Base-by-base conservation (phyloP, 768 basidiomycete genomes). In the Cystobasidiopsis lactophilus region DNA sequence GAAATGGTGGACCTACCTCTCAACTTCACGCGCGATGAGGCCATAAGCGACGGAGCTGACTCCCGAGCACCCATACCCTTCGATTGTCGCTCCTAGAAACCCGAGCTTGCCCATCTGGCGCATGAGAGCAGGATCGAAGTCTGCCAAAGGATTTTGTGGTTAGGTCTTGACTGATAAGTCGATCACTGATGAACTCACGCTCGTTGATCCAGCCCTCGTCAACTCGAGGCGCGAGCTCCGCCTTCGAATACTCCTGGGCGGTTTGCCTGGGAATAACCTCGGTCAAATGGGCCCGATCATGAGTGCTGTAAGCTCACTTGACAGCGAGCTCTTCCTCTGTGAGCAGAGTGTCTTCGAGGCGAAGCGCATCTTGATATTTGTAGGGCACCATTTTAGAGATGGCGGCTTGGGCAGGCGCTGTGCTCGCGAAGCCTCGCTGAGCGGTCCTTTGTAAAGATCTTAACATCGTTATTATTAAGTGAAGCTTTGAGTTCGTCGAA, bases 11-110 rank as follows among this genome's bases (percentile, higher is more conserved):
- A n/a, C n/a, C n/a, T n/a, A n/a, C n/a, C n/a, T n/a, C n/a, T n/a
- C n/a, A n/a, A n/a, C n/a, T n/a, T n/a, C n/a, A n/a, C 91, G 73
- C 3, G 85, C 84, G 60, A 96, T 82, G 26, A 96, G 72, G 4
- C 91, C 91, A 58, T 95, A 95, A 1, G 91, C 82, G 11, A 95
- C 88, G 60, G 78, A 80, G 60, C 79, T 82, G 18, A 77, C 79
- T 21, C 91, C 89, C 0, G 91, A 89, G 62, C 91, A 96, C 23
- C 83, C 86, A 58, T 93, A 93, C 0, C 85, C 89, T 54, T 79
- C 66, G 58, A 95, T 95, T 0, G 89, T 96, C 2, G 89, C 79
- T 0, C 91, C 91, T 1, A 96, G 72, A 14, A 95, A 69, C 2
- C 91, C 91, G 3, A 95, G 71, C 56, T 78, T 75, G 3, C 91